phyloP scores from a whole-genome alignment of 2,329 filamentous ascomycete species.

The Orbilia oligospora region DNA sequence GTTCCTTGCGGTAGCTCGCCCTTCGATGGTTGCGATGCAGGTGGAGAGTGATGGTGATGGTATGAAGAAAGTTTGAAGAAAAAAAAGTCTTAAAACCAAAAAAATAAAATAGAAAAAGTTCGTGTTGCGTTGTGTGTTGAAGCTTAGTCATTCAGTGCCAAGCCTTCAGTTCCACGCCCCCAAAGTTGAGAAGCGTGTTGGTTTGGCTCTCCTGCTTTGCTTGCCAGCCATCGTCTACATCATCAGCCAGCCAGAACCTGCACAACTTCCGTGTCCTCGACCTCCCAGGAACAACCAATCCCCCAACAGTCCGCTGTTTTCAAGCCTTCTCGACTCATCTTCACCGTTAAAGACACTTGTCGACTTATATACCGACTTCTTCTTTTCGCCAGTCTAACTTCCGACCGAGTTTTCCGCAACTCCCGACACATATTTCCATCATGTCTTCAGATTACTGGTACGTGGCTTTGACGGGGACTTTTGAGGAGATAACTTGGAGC shows the following conservation, averaged over 20 bases:
- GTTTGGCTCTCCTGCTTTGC: slow-evolving; percentile 18
- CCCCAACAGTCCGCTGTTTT: slow-evolving; percentile 11
- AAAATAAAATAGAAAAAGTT: slow-evolving; percentile 14
- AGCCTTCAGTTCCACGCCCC: slow-evolving; percentile 17
- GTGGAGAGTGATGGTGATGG: slow-evolving; percentile 53
- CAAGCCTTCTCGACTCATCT: slow-evolving; percentile 1
- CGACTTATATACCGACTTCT: slow-evolving; percentile 41
- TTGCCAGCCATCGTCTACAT: slow-evolving; percentile 56
- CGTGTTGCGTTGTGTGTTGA: slow-evolving; percentile 33
- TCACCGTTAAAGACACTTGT: slow-evolving; percentile 3
- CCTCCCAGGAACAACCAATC: slow-evolving; percentile 17
- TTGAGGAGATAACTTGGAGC: neutral
- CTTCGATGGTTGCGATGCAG: slow-evolving; percentile 65
- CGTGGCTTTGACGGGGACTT: slow-evolving; percentile 68
- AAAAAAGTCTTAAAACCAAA: slow-evolving; percentile 10
- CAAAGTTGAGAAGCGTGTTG: slow-evolving; percentile 29
- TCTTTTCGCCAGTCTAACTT: slow-evolving; percentile 22
- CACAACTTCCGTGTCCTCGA: slow-evolving; percentile 61
- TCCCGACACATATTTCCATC: slow-evolving; percentile 67
- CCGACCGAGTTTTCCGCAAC: slow-evolving; percentile 58
- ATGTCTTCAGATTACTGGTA: slow-evolving; percentile 89
- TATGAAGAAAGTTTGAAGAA: slow-evolving; percentile 44
- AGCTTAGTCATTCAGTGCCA: slow-evolving; percentile 44
- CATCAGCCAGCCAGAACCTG: slow-evolving; percentile 59
- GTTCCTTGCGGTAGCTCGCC: slow-evolving; percentile 69